These are phyloP conservation scores for Clonostachys sp. DNA, from an alignment of 2,329 filamentous ascomycete genomes.

Conservation along the genomic window DNA sequence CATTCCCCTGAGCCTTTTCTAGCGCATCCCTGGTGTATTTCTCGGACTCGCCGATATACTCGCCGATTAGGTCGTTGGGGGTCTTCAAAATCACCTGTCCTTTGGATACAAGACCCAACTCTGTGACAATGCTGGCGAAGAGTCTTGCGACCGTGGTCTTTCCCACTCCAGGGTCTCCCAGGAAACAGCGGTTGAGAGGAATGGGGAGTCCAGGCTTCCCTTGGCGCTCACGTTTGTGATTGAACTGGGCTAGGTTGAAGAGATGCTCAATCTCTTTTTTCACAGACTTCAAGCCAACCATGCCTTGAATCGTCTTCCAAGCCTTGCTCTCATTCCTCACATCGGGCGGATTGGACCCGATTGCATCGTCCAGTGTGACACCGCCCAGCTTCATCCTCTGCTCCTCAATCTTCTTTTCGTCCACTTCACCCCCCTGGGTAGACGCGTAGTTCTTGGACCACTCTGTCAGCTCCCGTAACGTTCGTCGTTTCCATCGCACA, in stretches of 20 bases:
- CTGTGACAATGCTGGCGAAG: conserved; percentile 54
- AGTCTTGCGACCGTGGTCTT: conserved; percentile 61
- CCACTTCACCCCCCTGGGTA: background rate
- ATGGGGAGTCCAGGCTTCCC: background rate
- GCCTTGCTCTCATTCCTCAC: background rate
- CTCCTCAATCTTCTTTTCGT: background rate
- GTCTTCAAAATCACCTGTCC: conserved; percentile 58
- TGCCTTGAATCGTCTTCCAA: background rate
- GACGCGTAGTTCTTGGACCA: background rate
- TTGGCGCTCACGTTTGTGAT: background rate
- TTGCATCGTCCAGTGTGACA: background rate
- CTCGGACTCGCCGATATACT: conserved; percentile 50
- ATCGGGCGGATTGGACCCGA: background rate
- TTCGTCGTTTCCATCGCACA: background rate
- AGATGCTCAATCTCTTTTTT: background rate
- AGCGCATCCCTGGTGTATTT: conserved; percentile 53
- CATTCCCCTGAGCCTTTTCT: conserved; percentile 49
- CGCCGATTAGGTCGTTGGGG: conserved; percentile 54
- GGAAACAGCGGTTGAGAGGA: conserved; percentile 51
- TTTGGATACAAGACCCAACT: conserved; percentile 52
- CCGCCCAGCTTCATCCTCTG: background rate
- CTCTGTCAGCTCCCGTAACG: background rate
- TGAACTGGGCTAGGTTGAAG: background rate
- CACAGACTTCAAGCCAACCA: background rate
- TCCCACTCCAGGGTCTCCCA: conserved; percentile 59